Conservation (phyloP, 208 protist genomes). For the Acanthamoeba lenticulata region DNA sequence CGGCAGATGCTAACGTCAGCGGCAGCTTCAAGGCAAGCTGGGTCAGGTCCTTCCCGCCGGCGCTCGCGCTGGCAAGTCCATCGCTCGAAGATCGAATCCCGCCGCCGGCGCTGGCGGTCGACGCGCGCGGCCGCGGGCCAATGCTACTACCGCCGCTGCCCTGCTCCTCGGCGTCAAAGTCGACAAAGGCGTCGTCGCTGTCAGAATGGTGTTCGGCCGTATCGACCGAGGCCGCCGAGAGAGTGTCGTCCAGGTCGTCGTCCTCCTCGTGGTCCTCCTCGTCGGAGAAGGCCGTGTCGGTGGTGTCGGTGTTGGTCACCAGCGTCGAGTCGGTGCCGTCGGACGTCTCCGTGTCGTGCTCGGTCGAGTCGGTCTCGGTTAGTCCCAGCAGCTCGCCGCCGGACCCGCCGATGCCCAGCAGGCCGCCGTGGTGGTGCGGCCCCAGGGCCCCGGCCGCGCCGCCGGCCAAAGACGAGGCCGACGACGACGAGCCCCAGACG, state of each 20-base stretch:
- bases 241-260: neutral
- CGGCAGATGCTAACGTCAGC: neutral
- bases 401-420: too few species aligned
- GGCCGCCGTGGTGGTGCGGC: too few species aligned
- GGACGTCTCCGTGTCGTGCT: neutral
- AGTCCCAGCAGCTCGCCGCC: too few species aligned
- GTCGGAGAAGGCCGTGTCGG: neutral
- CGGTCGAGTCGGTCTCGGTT: neutral
- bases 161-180: neutral
- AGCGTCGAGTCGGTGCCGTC: slow-evolving; percentile 8
- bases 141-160: neutral
- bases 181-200: neutral
- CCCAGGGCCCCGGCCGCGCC: too few species aligned
- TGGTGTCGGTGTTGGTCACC: neutral
- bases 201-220: neutral
- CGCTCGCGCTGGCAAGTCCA: neutral
- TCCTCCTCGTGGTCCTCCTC: too few species aligned
- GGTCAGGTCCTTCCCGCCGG: neutral
- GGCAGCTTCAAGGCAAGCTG: neutral
- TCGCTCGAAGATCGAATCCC: neutral
- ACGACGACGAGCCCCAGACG: slow-evolving; percentile 13
- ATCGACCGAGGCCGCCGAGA: neutral
- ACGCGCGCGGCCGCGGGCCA: neutral
- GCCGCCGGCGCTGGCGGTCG: neutral
- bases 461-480: too few species aligned